phyloP scores from a whole-genome alignment of 148 eudicot species.

The Fagopyrum tataricum region DNA sequence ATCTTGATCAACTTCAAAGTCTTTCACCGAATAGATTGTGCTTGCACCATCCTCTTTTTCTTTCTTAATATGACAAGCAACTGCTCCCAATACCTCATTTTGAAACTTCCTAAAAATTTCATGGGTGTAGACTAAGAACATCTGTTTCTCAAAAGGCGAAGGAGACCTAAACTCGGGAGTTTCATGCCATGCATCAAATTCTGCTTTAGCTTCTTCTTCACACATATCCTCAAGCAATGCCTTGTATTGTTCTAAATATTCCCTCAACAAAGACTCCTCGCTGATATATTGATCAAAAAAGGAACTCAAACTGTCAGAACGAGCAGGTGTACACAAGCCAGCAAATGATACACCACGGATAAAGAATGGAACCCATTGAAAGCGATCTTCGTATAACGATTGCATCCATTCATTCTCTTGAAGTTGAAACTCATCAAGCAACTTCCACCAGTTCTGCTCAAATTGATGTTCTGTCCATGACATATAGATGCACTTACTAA shows the following conservation, averaged over 20 bases:
- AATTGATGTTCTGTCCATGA: conserved; percentile 58
- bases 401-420: conserved; percentile 44
- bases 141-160: conserved; percentile 61
- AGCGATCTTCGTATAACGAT: conserved; percentile 44
- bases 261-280: conserved; percentile 39
- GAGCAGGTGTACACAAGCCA: conserved; percentile 40
- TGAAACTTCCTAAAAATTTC: conserved; percentile 55
- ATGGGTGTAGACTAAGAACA: conserved; percentile 50
- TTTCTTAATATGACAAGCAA: conserved; percentile 66
- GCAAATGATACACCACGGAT: conserved; percentile 46
- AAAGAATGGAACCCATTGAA: conserved; percentile 48
- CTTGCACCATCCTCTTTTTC: conserved; percentile 39
- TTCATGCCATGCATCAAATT: conserved; percentile 69
- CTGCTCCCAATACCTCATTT: conserved; percentile 62
- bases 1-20: conserved; percentile 49
- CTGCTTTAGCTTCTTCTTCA: conserved; percentile 62
- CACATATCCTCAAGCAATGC: conserved; percentile 37
- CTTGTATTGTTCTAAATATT: conserved; percentile 44
- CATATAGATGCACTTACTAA: conserved; percentile 39
- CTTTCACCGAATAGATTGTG: conserved; percentile 44
- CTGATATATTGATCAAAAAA: conserved; percentile 39
- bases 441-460: conserved; percentile 57
- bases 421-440: conserved; percentile 40
- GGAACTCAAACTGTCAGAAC: conserved; percentile 49
- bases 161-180: conserved; percentile 59